Conservation (phyloP, 768 basidiomycete genomes). For the Mrakia blollopis region DNA sequence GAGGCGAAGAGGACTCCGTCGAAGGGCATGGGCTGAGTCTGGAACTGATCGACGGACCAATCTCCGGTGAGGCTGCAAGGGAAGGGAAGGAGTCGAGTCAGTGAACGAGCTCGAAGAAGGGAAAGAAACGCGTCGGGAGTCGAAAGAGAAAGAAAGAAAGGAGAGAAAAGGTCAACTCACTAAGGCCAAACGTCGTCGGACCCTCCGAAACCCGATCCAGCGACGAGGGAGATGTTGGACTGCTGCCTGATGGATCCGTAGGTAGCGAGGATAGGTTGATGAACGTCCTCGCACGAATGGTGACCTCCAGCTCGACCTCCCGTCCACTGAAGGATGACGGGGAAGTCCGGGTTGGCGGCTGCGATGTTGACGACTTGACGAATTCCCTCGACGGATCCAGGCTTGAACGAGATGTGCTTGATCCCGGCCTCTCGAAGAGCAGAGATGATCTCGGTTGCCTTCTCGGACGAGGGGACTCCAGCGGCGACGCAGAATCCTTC, state of each 20-base stretch:
- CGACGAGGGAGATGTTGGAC: slow-evolving; percentile 80
- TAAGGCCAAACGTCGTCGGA: slow-evolving; percentile 92
- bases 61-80: slow-evolving; percentile 67
- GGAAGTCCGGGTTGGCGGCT: slow-evolving; percentile 86
- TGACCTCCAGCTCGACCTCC: slow-evolving; percentile 98
- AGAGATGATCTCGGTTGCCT: slow-evolving; percentile 91
- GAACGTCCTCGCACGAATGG: slow-evolving; percentile 98
- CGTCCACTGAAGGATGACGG: slow-evolving; percentile 98
- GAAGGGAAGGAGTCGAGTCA: not conserved
- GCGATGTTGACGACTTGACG: slow-evolving; percentile 96
- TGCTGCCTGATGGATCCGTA: slow-evolving; percentile 87
- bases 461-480: slow-evolving; percentile 93
- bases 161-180: slow-evolving; percentile 33
- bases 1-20: slow-evolving; percentile 95
- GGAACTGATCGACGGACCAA: slow-evolving; percentile 78
- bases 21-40: slow-evolving; percentile 92
- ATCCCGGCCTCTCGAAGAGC: slow-evolving; percentile 77
- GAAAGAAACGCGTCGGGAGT: not conserved
- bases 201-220: slow-evolving; percentile 91
- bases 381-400: slow-evolving; percentile 95
- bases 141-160: too few species aligned
- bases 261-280: slow-evolving; percentile 85
- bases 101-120: not conserved
- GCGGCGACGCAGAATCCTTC: slow-evolving; percentile 99
- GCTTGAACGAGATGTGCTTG: slow-evolving; percentile 96